Base-by-base conservation (phyloP, 2,329 filamentous ascomycete species). In the Akanthomyces dipterigenus region DNA sequence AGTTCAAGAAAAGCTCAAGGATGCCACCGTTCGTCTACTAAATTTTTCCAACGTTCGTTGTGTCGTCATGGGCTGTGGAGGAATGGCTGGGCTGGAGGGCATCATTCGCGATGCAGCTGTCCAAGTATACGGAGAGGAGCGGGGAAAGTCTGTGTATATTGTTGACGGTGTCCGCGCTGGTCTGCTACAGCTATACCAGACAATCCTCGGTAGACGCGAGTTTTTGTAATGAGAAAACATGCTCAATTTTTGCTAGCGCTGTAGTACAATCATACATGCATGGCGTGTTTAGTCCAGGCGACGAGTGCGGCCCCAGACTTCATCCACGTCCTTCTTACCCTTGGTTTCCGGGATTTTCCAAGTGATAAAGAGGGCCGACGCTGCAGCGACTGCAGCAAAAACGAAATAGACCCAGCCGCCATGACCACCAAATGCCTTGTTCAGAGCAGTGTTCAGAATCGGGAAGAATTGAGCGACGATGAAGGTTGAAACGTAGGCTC, bases 381-480 rank as follows among this genome's bases (percentile, higher is more conserved):
- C 67, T 0, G 80, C 78, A 0, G 91, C 92, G 63, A 96, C 76
- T 0, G 73, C 87, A 0, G 91, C 87, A 73, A 99, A 99, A n/a
- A 96, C 80, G 71, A 95, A 96, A 71, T 96, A 99, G 0, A 95
- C 89, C 78, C 88, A 90, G 1, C 93, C 93, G 5, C 58, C 58
- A 3, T 87, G 82, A 0, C 88, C 89, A 0, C 90, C 85, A 12
- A 87, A 72, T 3, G 74, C 69, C 0, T 75, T 71, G 68, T 88
- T 93, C 56, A 97, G 76, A 3, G 82, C 83, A 48, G 85, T 83
- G 70, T 96, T 96, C 63, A 96, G 74, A 22, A 97, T 82, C 0
- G 95, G 93, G 78, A 99, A 97, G 76, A 96, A 96, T 68, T 97
- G 92, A 0, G 93, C 93, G 2, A 99, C 92, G 24, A 96, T 68